Base-by-base conservation (phyloP, 495 filamentous ascomycete genomes). In the Penicillium goetzii region DNA sequence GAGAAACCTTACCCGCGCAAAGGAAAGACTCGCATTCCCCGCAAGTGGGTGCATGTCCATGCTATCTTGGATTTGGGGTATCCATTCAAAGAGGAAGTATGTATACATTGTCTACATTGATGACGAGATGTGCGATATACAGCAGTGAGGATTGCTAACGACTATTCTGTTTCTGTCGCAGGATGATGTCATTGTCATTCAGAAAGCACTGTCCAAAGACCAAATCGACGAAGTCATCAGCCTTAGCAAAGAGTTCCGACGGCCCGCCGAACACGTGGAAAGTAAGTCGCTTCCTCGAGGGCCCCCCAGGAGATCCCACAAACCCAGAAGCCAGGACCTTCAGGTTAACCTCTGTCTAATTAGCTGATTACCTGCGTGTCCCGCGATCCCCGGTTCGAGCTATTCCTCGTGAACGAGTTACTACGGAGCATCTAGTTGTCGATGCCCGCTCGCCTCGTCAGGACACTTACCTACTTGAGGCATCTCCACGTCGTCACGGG, bases 141-240 rank as follows among this genome's bases (percentile, higher is more conserved):
- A 9, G 17, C 21, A 26, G 1, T 4, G 17, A 14, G n/a, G 15
- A 34, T n/a, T 30, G 36, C 19, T 47, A 40, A 30, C 14, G 2
- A 36, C 52, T 26, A 11, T 53, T 10, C 32, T 15, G 17, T 17
- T 56, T 38, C 58, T 47, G 49, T 57, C 9, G 40, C 10, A 96
- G 90, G 91, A 88, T 41, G 87, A 90, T 53, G 86, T 86, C 54
- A 85, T 94, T 69, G 83, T 96, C 61, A 88, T 97, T 19, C 85
- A 87, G 67, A 86, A 88, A 64, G 93, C 93, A 3, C 82, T 97
- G 25, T 91, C 89, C 14, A 93, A 95, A 62, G 87, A 92, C 30
- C 90, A 96, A 64, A 97, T 97, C 67, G 92, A 97, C 69, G 89
- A 94, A 66, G 80, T 96, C 58, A 89, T 97, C 64, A 88, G 85